Conservation (phyloP, 306 rosid genomes). For the Prunus persica region DNA sequence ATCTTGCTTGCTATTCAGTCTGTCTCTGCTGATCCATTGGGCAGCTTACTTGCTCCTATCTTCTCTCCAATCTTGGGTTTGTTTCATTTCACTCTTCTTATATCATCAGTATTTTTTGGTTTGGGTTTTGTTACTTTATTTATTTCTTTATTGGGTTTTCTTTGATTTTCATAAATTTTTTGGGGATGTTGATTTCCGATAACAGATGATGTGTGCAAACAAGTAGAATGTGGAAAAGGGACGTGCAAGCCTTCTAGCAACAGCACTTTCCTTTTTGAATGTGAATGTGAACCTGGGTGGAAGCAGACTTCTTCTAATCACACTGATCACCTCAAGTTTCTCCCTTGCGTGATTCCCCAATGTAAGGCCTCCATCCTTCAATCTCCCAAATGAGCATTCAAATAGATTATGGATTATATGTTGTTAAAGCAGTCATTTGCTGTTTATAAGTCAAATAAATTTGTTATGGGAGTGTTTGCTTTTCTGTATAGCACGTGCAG, state of each 20-base stretch:
- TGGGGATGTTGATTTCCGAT: slow-evolving; percentile 2
- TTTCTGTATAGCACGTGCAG: not conserved
- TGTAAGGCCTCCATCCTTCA: slow-evolving; percentile 42
- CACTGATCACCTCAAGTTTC: slow-evolving; percentile 44
- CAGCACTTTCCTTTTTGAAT: slow-evolving; percentile 52
- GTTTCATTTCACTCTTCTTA: slow-evolving; percentile 1
- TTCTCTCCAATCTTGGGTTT: slow-evolving; percentile 65
- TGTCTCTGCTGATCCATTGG: slow-evolving; percentile 26
- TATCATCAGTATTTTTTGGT: not conserved
- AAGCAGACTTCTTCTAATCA: slow-evolving; percentile 38
- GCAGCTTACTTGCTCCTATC: slow-evolving; percentile 49
- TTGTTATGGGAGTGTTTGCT: slow-evolving; percentile 4
- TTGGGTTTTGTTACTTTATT: not conserved
- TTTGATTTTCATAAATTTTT: not conserved
- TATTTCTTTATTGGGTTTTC: slow-evolving; percentile 10
- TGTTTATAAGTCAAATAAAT: not conserved
- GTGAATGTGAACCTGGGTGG: slow-evolving; percentile 82
- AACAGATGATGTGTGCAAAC: slow-evolving; percentile 67
- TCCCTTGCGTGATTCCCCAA: slow-evolving; percentile 83
- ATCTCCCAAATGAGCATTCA: not conserved
- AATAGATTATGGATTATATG: not conserved
- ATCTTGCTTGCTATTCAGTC: slow-evolving; percentile 43
- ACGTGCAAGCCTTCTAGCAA: slow-evolving; percentile 63
- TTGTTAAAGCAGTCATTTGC: not conserved
- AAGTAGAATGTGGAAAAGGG: slow-evolving; percentile 75